phyloP scores from a whole-genome alignment of 345 rosid species.

The Salix suchowensis region DNA sequence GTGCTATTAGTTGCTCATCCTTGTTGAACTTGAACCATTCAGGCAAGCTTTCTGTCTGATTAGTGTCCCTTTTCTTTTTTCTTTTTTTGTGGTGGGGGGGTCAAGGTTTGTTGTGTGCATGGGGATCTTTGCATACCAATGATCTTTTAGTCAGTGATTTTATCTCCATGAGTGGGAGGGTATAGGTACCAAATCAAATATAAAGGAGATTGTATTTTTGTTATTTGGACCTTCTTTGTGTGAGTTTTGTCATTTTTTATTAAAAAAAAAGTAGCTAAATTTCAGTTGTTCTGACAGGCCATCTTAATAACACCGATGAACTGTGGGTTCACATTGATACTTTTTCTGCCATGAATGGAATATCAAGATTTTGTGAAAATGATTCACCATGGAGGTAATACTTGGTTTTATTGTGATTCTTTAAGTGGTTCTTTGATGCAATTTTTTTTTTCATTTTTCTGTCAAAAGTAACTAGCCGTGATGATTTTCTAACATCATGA shows the following conservation, averaged over 20 bases:
- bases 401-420: slow-evolving; percentile 13
- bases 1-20: not conserved
- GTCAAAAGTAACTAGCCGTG: not conserved
- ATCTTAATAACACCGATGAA: slow-evolving; percentile 33
- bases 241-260: not conserved
- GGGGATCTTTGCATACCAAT: not conserved
- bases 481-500: not conserved
- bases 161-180: not conserved
- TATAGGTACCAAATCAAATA: not conserved
- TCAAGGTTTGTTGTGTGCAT: too few relatives aligned
- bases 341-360: slow-evolving; percentile 93
- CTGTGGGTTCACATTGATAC: slow-evolving; percentile 83
- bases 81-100: too few relatives aligned
- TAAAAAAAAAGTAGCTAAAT: too few relatives aligned
- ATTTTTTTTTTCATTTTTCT: not conserved
- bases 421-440: not conserved
- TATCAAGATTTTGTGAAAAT: slow-evolving; percentile 86
- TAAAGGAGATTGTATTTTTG: not conserved
- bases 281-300: slow-evolving; percentile 36
- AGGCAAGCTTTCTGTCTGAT: not conserved
- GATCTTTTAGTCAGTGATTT: not conserved
- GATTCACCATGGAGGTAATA: slow-evolving; percentile 75
- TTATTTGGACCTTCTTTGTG: not conserved
- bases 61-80: too few relatives aligned
- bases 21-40: not conserved